Conservation (phyloP, 2,329 filamentous ascomycete species). For the Calonectria montana region DNA sequence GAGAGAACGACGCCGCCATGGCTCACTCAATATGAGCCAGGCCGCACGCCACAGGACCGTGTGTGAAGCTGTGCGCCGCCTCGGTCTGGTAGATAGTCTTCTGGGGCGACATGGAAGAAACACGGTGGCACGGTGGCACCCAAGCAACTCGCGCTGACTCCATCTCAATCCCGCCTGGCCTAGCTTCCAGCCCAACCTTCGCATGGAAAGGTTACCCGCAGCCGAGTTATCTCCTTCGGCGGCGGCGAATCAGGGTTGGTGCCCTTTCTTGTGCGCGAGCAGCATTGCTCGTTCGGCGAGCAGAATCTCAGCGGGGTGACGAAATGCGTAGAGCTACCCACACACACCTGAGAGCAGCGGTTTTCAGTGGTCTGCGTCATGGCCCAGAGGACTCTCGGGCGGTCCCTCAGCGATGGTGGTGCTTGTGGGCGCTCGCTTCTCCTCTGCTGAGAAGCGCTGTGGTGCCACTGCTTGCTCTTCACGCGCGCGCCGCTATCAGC, state of each 20-base stretch:
- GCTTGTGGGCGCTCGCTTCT: neutral
- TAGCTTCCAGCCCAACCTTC: constrained; percentile 14
- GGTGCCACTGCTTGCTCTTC: neutral
- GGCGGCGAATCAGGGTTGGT: constrained; percentile 41
- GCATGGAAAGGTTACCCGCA: constrained; percentile 21
- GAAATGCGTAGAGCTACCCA: neutral
- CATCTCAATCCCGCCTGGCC: neutral
- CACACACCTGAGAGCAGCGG: constrained; percentile 6
- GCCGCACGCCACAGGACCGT: neutral
- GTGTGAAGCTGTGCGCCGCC: neutral
- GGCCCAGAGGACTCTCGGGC: neutral
- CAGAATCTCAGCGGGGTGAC: neutral
- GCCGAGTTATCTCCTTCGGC: constrained; percentile 29
- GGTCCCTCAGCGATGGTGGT: neutral
- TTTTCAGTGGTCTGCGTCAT: neutral
- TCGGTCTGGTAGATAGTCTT: neutral
- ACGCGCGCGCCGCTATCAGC: neutral
- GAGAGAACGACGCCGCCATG: neutral
- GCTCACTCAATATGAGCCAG: neutral
- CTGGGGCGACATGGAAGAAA: neutral
- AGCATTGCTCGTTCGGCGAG: neutral
- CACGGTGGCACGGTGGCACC: neutral
- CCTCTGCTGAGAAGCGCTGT: constrained; percentile 1
- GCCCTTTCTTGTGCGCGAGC: constrained; percentile 39
- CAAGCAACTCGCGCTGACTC: constrained; percentile 2